A percentile compares a stretch with the other conserved stretches of the same genome.
phyloP scores from a whole-genome alignment of 208 protist genomes.

The Naegleria lovaniensis region DNA sequence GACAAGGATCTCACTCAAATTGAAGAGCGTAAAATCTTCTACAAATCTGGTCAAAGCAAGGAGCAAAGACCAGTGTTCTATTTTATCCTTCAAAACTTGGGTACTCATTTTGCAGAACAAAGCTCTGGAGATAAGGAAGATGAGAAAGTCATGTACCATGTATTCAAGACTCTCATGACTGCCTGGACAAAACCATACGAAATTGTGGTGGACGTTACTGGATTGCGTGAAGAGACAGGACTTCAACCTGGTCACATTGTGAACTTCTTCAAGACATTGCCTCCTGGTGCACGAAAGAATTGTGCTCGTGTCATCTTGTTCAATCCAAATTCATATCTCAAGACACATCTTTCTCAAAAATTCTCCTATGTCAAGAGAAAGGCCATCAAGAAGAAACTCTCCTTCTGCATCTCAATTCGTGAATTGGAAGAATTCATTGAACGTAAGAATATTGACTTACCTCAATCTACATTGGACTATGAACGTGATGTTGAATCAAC shows the following conservation, averaged over 20 bases:
- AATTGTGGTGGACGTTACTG: background rate
- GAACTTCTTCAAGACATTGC: background rate
- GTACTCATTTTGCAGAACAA: background rate
- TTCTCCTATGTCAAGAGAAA: background rate
- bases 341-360: background rate
- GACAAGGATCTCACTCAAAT: background rate
- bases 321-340: constrained; percentile 16
- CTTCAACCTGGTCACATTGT: background rate
- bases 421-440: constrained; percentile 16
- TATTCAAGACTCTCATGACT: background rate
- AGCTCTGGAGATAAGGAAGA: background rate
- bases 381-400: background rate
- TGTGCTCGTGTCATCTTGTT: background rate
- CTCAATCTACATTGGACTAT: background rate
- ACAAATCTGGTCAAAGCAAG: background rate
- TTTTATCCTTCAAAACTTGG: background rate
- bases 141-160: background rate
- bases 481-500: constrained; percentile 1
- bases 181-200: constrained; percentile 2
- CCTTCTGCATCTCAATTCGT: background rate
- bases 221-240: background rate
- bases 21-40: constrained; percentile 10
- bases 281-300: constrained; percentile 9
- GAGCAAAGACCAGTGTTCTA: constrained; percentile 4
- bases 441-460: background rate